Conservation (phyloP, 2,329 filamentous ascomycete genomes). For the Botrytis sinoallii region DNA sequence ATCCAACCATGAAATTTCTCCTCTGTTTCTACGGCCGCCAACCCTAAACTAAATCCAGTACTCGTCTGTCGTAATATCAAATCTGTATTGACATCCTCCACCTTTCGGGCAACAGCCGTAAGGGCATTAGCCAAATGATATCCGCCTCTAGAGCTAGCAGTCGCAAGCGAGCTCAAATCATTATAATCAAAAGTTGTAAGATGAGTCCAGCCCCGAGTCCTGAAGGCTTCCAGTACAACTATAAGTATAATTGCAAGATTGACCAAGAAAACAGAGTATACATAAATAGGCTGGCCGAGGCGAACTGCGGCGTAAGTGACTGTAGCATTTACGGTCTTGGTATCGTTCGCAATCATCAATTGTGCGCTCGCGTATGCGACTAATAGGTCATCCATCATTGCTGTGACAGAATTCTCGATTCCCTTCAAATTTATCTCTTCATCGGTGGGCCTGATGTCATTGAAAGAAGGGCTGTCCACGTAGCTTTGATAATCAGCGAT, state of each 20-base stretch:
- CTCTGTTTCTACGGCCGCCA: background rate
- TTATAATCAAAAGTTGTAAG: background rate
- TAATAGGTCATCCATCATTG: conserved; percentile 30
- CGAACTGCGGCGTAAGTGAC: conserved; percentile 6
- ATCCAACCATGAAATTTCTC: background rate
- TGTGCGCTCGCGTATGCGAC: conserved; percentile 38
- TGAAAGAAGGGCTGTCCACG: background rate
- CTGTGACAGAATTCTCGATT: conserved; percentile 15
- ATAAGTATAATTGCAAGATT: conserved; percentile 15
- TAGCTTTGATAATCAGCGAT: conserved; percentile 17
- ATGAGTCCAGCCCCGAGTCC: conserved; percentile 14
- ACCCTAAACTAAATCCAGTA: background rate
- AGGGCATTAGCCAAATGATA: background rate
- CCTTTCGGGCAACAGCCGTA: background rate
- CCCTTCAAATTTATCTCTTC: background rate
- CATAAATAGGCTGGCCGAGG: conserved; percentile 15
- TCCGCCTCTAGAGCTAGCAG: conserved; percentile 1
- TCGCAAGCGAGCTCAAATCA: background rate
- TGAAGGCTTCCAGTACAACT: conserved; percentile 14
- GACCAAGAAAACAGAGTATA: background rate
- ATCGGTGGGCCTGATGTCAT: background rate
- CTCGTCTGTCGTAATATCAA: background rate
- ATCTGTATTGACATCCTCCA: background rate
- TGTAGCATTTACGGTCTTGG: background rate
- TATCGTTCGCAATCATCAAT: conserved; percentile 36